phyloP scores from a whole-genome alignment of 2,329 filamentous ascomycete species.

The Penicillium sp. region DNA sequence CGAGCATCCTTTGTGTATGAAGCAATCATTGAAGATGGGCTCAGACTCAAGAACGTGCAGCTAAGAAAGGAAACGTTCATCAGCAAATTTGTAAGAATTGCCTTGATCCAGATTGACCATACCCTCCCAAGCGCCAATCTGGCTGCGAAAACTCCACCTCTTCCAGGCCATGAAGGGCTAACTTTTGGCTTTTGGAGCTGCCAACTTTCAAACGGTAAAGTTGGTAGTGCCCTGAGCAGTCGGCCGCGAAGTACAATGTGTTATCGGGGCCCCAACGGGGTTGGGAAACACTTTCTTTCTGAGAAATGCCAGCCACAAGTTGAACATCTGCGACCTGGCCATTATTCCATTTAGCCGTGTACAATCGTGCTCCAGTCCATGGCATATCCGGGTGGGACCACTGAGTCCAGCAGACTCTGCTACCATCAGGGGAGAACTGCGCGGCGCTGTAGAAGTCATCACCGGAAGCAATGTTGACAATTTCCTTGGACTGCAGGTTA shows the following conservation, averaged over 20 bases:
- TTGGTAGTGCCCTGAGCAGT: neutral
- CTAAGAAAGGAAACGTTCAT: neutral
- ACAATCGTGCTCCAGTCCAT: constrained; percentile 47
- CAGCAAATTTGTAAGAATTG: neutral
- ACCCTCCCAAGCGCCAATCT: neutral
- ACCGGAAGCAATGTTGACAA: constrained; percentile 39
- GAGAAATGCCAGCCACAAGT: neutral
- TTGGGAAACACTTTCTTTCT: neutral
- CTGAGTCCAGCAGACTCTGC: constrained; percentile 48
- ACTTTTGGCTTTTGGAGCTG: neutral
- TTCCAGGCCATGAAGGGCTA: neutral
- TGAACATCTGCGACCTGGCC: constrained; percentile 23
- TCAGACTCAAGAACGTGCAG: neutral
- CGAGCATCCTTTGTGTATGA: neutral
- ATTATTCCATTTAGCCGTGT: constrained; percentile 42
- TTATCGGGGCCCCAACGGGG: neutral
- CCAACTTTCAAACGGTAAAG: neutral
- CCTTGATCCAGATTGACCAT: neutral
- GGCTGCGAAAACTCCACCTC: neutral
- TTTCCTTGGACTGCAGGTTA: constrained; percentile 23
- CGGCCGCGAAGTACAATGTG: neutral
- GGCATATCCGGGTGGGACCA: constrained; percentile 55
- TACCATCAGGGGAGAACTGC: constrained; percentile 47
- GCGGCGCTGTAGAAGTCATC: constrained; percentile 54
- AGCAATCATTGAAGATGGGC: neutral